Conservation (phyloP, 1,139 yeast species). For the Casaregolazyma lundiana region DNA sequence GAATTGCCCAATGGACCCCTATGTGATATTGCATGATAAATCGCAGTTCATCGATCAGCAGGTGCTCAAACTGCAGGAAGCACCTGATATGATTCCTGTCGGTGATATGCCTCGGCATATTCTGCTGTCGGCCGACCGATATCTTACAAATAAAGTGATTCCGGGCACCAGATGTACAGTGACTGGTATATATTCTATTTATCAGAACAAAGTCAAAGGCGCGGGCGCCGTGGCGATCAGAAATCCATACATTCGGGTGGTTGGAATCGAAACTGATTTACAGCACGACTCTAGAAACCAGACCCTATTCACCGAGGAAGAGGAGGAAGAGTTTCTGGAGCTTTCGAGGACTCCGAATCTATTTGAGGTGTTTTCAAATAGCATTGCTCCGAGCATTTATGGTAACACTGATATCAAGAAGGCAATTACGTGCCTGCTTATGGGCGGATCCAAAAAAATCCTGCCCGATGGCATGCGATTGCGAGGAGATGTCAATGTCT, state of each 20-base stretch:
- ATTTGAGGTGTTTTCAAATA: slow-evolving; percentile 76
- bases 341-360: slow-evolving; percentile 79
- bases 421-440: slow-evolving; percentile 83
- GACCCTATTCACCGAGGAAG: slow-evolving; percentile 80
- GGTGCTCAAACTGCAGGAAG: slow-evolving; percentile 84
- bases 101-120: slow-evolving; percentile 99
- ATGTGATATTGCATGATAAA: slow-evolving; percentile 87
- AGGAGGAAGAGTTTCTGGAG: slow-evolving; percentile 83
- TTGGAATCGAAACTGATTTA: slow-evolving; percentile 81
- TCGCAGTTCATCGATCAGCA: slow-evolving; percentile 93
- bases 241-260: slow-evolving; percentile 81
- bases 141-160: slow-evolving; percentile 80
- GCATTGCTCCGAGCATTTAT: slow-evolving; percentile 95
- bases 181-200: slow-evolving; percentile 88
- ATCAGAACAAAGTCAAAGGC: slow-evolving; percentile 56
- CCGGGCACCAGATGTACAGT: slow-evolving; percentile 95
- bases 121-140: slow-evolving; percentile 80
- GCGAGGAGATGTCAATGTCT: slow-evolving; percentile 94
- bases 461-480: slow-evolving; percentile 95
- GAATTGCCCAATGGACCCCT: slow-evolving; percentile 83
- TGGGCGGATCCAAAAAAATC: slow-evolving; percentile 92
- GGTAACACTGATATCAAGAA: slow-evolving; percentile 91
- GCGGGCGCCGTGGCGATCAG: slow-evolving; percentile 78
- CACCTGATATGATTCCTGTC: slow-evolving; percentile 97
- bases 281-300: slow-evolving; percentile 66